Conservation (phyloP, 1,284 basidiomycete genomes). For the Sphagnurus paluster region DNA sequence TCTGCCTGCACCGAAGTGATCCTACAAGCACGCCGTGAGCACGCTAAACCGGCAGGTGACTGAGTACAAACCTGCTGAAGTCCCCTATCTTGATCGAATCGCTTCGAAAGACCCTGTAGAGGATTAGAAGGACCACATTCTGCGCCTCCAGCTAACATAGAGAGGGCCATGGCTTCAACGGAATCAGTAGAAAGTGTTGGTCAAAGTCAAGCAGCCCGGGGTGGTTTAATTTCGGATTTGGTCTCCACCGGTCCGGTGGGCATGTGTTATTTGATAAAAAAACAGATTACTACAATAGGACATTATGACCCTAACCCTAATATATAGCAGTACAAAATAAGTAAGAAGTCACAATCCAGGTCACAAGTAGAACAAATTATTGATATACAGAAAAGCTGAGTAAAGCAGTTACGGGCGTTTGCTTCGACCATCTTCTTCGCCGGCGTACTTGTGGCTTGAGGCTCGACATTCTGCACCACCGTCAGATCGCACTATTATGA, state of each 20-base stretch:
- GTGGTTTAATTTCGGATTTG: constrained; percentile 4
- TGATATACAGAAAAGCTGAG: background rate
- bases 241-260: constrained; percentile 4
- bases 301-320: constrained; percentile 26
- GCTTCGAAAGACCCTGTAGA: constrained; percentile 75
- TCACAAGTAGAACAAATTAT: constrained; percentile 3
- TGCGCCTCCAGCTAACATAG: constrained; percentile 68
- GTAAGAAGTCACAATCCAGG: constrained; percentile 4
- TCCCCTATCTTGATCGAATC: constrained; percentile 76
- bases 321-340: constrained; percentile 15
- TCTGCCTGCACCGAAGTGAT: constrained; percentile 58
- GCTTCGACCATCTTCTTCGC: constrained; percentile 17
- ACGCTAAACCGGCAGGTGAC: constrained; percentile 11
- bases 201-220: background rate
- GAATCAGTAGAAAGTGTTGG: background rate
- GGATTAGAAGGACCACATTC: constrained; percentile 85
- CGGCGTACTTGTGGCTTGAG: constrained; percentile 27
- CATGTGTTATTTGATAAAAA: constrained; percentile 23
- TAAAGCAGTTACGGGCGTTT: constrained; percentile 16
- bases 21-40: constrained; percentile 41
- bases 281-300: constrained; percentile 22
- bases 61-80: constrained; percentile 61
- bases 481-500: constrained; percentile 70
- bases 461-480: constrained; percentile 74
- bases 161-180: constrained; percentile 60